phyloP scores from a whole-genome alignment of 495 filamentous ascomycete genomes.

The Podospora anserina region DNA sequence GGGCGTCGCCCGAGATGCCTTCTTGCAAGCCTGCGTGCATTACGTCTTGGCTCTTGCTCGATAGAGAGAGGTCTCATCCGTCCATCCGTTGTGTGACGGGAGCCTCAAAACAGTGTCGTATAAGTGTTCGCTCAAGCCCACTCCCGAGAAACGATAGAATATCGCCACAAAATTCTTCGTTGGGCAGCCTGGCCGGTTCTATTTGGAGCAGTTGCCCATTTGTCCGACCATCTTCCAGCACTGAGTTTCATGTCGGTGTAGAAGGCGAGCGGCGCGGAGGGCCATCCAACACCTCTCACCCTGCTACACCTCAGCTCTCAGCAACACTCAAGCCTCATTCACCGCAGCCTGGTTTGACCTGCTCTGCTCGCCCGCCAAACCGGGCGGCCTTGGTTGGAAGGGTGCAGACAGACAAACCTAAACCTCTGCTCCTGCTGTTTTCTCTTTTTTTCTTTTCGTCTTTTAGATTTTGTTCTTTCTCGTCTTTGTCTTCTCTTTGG shows the following conservation, averaged over 20 bases:
- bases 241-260: conserved; percentile 14
- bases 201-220: conserved; percentile 2
- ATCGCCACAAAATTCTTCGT: not conserved
- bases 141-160: not conserved
- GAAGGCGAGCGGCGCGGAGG: not conserved
- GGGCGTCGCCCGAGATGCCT: not conserved
- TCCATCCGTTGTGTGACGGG: too few relatives aligned
- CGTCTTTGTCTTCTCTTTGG: not conserved
- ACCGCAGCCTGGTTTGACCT: not conserved
- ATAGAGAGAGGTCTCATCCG: too few relatives aligned
- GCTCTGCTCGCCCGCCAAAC: not conserved
- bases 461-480: not conserved
- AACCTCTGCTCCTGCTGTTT: not conserved
- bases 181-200: conserved; percentile 1
- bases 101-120: too few relatives aligned
- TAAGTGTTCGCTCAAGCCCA: too few relatives aligned
- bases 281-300: not conserved
- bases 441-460: not conserved
- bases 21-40: not conserved
- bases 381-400: not conserved
- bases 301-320: not conserved
- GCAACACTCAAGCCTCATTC: not conserved
- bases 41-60: too few relatives aligned
- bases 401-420: not conserved
- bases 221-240: not conserved